Percentiles rank a stretch among this genome's conserved stretches.
These are phyloP conservation scores for Colletotrichum chrysophilum DNA, from an alignment of 2,329 filamentous ascomycete species.

Conservation along the genomic window DNA sequence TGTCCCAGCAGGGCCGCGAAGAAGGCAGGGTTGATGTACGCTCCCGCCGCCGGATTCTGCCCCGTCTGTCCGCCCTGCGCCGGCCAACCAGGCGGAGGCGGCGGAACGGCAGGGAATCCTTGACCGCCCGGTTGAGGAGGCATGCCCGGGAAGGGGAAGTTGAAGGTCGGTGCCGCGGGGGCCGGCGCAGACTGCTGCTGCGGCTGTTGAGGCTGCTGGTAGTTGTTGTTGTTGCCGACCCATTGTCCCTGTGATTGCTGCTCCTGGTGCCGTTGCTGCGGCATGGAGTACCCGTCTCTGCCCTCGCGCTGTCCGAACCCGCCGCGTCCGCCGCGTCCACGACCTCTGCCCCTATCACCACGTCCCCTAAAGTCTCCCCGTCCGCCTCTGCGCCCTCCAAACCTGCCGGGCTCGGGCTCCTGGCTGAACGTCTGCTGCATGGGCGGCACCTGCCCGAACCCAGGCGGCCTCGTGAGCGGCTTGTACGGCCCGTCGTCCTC, in stretches of 20 bases:
- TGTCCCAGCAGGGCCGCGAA: conserved; percentile 55
- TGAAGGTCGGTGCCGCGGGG: conserved; percentile 38
- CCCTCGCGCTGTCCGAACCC: conserved; percentile 39
- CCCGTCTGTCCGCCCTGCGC: conserved; percentile 35
- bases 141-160: conserved; percentile 51
- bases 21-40: conserved; percentile 64
- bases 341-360: conserved; percentile 40
- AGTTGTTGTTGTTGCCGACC: conserved; percentile 24
- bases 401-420: conserved; percentile 36
- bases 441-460: conserved; percentile 57
- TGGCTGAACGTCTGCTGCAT: conserved; percentile 51
- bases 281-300: conserved; percentile 47
- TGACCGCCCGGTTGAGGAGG: conserved; percentile 37
- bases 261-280: not conserved
- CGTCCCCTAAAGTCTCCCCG: conserved; percentile 47
- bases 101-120: conserved; percentile 41
- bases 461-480: conserved; percentile 71
- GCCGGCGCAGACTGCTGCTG: conserved; percentile 28
- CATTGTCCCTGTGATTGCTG: conserved; percentile 38
- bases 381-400: conserved; percentile 40
- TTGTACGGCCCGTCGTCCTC: conserved; percentile 74
- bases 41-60: conserved; percentile 41
- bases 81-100: conserved; percentile 44
- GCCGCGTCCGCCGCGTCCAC: conserved; percentile 36
- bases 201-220: conserved; percentile 14